These are phyloP conservation scores for Rhododendron molle DNA, from an alignment of 148 eudicot genomes.

Conservation along the genomic window DNA sequence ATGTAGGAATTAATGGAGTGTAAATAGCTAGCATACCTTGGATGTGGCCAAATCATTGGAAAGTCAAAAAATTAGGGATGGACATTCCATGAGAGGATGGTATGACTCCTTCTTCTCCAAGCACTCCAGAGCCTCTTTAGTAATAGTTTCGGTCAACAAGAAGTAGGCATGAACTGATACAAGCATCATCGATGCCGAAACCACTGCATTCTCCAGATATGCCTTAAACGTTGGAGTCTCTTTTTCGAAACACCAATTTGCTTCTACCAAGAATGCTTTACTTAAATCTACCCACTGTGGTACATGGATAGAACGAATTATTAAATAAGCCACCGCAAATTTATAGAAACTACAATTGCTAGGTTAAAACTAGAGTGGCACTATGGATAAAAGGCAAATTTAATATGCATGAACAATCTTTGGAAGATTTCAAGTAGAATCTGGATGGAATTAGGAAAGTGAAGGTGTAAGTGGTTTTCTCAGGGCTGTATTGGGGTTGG, in stretches of 20 bases:
- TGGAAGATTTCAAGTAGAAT: too few relatives aligned
- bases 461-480: too few relatives aligned
- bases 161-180: constrained; percentile 19
- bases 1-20: not conserved
- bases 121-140: constrained; percentile 6
- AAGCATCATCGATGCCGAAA: constrained; percentile 15
- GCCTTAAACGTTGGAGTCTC: constrained; percentile 9
- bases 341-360: too few relatives aligned
- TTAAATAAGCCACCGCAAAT: not conserved
- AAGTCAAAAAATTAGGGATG: constrained; percentile 16
- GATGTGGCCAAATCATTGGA: constrained; percentile 21
- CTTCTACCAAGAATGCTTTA: constrained; percentile 18
- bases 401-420: too few relatives aligned
- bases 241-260: constrained; percentile 11
- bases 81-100: not conserved
- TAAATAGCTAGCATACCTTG: constrained; percentile 11
- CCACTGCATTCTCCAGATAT: constrained; percentile 17
- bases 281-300: constrained; percentile 17
- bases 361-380: too few relatives aligned
- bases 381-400: too few relatives aligned
- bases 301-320: not conserved
- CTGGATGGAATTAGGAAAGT: too few relatives aligned
- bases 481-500: too few relatives aligned
- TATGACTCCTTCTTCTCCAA: constrained; percentile 16
- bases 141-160: constrained; percentile 5